Conservation (phyloP, 148 eudicot genomes). For the Pharnaceum exiguum region DNA sequence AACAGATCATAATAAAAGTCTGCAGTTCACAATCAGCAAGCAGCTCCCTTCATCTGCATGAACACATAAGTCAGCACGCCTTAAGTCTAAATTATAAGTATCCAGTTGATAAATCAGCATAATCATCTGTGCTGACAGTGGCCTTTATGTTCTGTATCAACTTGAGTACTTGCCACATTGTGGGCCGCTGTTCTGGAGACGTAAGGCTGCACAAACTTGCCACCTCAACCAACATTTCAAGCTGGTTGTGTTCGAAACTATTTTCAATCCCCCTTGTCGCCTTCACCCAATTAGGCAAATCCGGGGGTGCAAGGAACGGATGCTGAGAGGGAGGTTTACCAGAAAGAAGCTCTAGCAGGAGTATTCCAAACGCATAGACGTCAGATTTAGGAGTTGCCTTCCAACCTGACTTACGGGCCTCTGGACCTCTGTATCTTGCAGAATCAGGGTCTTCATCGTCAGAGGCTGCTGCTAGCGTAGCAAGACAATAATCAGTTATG, state of each 20-base stretch:
- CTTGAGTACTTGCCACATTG: conserved; percentile 80
- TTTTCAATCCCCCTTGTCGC: conserved; percentile 70
- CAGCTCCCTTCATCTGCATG: too few relatives aligned
- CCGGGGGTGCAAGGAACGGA: conserved; percentile 69
- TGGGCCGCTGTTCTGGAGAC: conserved; percentile 83
- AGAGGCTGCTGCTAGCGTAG: conserved; percentile 38
- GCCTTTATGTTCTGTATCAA: conserved; percentile 75
- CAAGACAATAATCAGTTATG: conserved; percentile 67
- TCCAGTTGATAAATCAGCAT: conserved; percentile 12
- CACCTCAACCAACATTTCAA: conserved; percentile 75
- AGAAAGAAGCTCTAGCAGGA: conserved; percentile 71
- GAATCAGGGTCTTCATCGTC: conserved; percentile 51
- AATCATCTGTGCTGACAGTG: conserved; percentile 25
- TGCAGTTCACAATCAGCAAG: too few relatives aligned
- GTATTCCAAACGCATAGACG: conserved; percentile 77
- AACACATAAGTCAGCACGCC: too few relatives aligned
- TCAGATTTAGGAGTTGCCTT: conserved; percentile 61
- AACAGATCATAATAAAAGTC: too few relatives aligned
- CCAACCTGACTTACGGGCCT: conserved; percentile 45
- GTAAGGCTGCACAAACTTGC: conserved; percentile 62
- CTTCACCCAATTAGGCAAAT: conserved; percentile 80
- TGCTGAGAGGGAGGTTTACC: conserved; percentile 84
- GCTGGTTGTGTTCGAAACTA: conserved; percentile 45
- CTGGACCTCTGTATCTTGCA: conserved; percentile 69
- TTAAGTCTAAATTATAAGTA: conserved; percentile 1